Base-by-base conservation (phyloP, 225 moss, liverwort and hornwort species). In the Physcomitrellopsis africana region DNA sequence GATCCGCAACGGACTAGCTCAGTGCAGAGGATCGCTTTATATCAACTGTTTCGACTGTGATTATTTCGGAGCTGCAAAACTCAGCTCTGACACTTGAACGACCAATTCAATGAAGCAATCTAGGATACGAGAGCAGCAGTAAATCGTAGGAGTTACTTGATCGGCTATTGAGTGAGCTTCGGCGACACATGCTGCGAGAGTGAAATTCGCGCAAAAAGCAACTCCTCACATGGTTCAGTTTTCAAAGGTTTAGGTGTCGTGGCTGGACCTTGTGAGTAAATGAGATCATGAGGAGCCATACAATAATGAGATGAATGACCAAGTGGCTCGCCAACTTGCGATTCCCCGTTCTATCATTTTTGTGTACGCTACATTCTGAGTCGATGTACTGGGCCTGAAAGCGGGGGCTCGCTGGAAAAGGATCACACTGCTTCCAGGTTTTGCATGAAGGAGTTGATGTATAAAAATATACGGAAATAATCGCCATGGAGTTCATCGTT, bases 221-320 rank as follows among this genome's bases (percentile, higher is more conserved):
- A 24, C 51, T 63, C 19, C n/a, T 52, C 63, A 54, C 55, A 47
- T 70, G 54, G 16, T 32, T 70, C 55, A 46, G 51, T 67, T 52
- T 51, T 51, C 18, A 27, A 63, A 19, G 4, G 20, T 44, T 60
- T 58, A 67, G 72, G 78, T 79, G 72, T 51, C 27, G 72, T 51
- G 60, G 66, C 59, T 59, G 72, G 60, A 60, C 67, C 72, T 72
- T 67, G 72, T 72, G 77, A 72, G 51, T 51, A 51, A 67, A 75
- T 56, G 75, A 29, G 46, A 75, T 75, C 46, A 47, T 56, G 59
- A 59, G 60, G 59, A 49, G 8, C 37, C 56, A 55, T 57, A 41
- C 65, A 71, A 57, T 78, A 58, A 49, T 57, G 58, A 41, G 46
- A 9, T 58, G 6, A 65, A 57, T 45, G 59, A 59, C 49, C 66